A percentile compares a stretch with the other conserved stretches of the same genome.
Evolutionary conservation across 257 asterid genomes (phyloP).

Genomic region (Asclepias syriaca): DNA sequence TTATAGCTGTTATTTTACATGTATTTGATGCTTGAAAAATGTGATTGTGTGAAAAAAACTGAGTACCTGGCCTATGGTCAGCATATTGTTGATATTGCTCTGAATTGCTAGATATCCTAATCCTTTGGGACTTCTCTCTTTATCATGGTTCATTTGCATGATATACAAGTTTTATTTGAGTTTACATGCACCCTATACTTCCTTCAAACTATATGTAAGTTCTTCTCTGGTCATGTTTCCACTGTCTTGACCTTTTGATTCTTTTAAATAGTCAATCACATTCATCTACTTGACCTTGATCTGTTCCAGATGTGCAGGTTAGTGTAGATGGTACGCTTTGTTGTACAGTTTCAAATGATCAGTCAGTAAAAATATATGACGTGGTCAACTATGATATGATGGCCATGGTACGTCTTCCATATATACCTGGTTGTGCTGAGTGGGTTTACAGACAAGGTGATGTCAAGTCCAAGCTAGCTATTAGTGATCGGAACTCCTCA

Average conservation of each 20-base stretch:
- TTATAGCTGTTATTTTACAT: not conserved
- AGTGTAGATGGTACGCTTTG: constrained; percentile 92
- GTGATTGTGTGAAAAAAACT: not conserved
- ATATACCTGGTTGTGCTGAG: constrained; percentile 79
- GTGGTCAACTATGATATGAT: constrained; percentile 98
- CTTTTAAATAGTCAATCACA: constrained; percentile 9
- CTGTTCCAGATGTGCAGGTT: constrained; percentile 57
- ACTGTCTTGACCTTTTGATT: not conserved
- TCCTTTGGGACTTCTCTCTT: not conserved
- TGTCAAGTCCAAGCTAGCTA: constrained; percentile 82
- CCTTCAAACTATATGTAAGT: not conserved
- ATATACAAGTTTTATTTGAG: not conserved
- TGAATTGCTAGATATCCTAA: not conserved
- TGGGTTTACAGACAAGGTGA: constrained; percentile 97
- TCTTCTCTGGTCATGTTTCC: not conserved
- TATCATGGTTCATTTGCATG: not conserved
- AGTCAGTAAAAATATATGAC: constrained; percentile 87
- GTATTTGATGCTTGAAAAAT: not conserved
- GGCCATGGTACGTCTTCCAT: constrained; percentile 94
- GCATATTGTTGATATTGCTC: not conserved
- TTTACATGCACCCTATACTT: not conserved
- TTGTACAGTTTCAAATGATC: constrained; percentile 90
- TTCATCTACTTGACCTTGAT: constrained; percentile 19
- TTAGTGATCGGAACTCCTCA: constrained; percentile 85
- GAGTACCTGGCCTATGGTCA: not conserved